phyloP scores from a whole-genome alignment of 345 rosid species.

The Ricinus communis region DNA sequence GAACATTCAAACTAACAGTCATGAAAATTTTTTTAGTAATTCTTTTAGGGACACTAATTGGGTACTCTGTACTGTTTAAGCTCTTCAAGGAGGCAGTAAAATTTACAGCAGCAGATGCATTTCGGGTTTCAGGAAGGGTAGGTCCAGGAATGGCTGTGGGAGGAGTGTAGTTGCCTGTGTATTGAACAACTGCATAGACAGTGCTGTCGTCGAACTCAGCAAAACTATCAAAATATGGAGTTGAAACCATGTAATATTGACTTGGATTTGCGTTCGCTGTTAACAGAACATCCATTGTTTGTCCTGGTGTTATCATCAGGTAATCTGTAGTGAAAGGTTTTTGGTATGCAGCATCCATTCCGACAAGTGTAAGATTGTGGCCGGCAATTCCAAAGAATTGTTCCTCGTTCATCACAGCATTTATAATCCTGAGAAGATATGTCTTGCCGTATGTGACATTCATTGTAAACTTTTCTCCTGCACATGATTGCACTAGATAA shows the following conservation, averaged over 20 bases:
- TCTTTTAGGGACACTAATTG: conserved; percentile 37
- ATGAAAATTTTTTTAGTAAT: conserved; percentile 34
- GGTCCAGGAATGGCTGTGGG: conserved; percentile 34
- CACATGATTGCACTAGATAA: not conserved
- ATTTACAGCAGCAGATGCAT: conserved; percentile 28
- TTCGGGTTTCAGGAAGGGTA: conserved; percentile 39
- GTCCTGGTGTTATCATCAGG: conserved; percentile 55
- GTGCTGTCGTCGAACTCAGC: conserved; percentile 33
- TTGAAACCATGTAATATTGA: conserved; percentile 56
- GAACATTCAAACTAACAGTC: conserved; percentile 39
- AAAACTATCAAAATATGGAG: conserved; percentile 28
- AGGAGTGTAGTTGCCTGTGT: conserved; percentile 23
- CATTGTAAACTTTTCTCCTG: not conserved
- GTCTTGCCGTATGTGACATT: conserved; percentile 18
- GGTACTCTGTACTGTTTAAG: conserved; percentile 25
- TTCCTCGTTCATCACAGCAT: conserved; percentile 30
- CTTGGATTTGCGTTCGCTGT: conserved; percentile 37
- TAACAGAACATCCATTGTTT: conserved; percentile 51
- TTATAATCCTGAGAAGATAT: conserved; percentile 36
- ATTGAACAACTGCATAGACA: conserved; percentile 43
- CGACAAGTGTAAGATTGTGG: conserved; percentile 37
- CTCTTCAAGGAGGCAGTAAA: conserved; percentile 29
- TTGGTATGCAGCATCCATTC: conserved; percentile 26
- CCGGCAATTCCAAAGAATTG: conserved; percentile 35
- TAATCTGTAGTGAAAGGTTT: conserved; percentile 25